Evolutionary conservation across 140 eudicot species (phyloP).

Genomic region (Flaveria floridana): DNA sequence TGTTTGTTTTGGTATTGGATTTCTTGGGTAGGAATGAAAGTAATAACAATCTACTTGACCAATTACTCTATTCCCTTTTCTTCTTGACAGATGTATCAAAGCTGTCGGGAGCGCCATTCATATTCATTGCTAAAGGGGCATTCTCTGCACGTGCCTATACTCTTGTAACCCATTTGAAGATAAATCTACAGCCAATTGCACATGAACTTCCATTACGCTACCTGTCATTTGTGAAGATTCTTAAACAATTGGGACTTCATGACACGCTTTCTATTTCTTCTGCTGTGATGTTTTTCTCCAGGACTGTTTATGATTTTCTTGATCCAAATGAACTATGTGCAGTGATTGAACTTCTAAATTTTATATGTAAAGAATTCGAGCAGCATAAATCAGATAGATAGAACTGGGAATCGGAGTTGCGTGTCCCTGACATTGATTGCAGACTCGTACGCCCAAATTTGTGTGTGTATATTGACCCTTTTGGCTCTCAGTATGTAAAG

Average conservation of each 20-base stretch:
- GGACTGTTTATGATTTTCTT: conserved; percentile 56
- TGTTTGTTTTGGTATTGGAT: too few relatives aligned
- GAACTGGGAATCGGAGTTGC: too few relatives aligned
- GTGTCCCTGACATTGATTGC: too few relatives aligned
- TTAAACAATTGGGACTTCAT: conserved; percentile 58
- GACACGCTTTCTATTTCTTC: conserved; percentile 50
- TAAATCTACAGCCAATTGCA: conserved; percentile 65
- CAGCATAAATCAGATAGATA: too few relatives aligned
- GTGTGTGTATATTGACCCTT: conserved; percentile 70
- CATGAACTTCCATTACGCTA: conserved; percentile 58
- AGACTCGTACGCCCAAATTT: conserved; percentile 48
- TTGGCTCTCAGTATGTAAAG: conserved; percentile 70
- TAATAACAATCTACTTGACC: too few relatives aligned
- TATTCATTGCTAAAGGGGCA: conserved; percentile 67
- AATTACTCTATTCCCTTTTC: background rate
- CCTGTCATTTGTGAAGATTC: conserved; percentile 60
- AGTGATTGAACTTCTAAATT: conserved; percentile 45
- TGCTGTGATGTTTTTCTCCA: conserved; percentile 52
- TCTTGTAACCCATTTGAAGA: conserved; percentile 52
- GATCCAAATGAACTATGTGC: conserved; percentile 74
- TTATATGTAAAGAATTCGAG: too few relatives aligned
- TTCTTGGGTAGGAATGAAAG: too few relatives aligned
- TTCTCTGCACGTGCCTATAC: conserved; percentile 50
- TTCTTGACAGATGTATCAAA: conserved; percentile 24
- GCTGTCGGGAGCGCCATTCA: conserved; percentile 52